phyloP scores from a whole-genome alignment of 2,329 filamentous ascomycete genomes.

The Elsinoe ampelina region DNA sequence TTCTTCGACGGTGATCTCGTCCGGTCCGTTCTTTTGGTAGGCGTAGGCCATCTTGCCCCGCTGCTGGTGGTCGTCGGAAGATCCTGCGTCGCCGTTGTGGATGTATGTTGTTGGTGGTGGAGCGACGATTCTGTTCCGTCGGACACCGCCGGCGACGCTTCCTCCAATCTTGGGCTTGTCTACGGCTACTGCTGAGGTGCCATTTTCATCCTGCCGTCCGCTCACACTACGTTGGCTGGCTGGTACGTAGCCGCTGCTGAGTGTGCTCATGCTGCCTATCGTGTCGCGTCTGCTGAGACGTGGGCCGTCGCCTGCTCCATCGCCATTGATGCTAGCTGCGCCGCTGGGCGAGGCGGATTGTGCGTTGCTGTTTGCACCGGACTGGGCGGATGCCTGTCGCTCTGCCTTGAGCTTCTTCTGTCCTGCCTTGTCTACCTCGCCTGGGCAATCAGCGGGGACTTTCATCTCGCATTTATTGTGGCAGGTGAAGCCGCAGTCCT shows the following conservation, averaged over 20 bases:
- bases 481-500: slow-evolving; percentile 94
- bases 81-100: slow-evolving; percentile 45
- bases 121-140: slow-evolving; percentile 64
- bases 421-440: slow-evolving; percentile 87
- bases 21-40: slow-evolving; percentile 71
- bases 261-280: slow-evolving; percentile 63
- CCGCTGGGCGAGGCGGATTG: slow-evolving; percentile 10
- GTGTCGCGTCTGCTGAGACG: slow-evolving; percentile 71
- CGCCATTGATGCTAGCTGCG: slow-evolving; percentile 12
- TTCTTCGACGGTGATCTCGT: slow-evolving; percentile 72
- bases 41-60: slow-evolving; percentile 82
- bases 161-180: slow-evolving; percentile 13
- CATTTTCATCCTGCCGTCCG: slow-evolving; percentile 35
- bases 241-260: slow-evolving; percentile 79
- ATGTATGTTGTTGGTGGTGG: slow-evolving; percentile 79
- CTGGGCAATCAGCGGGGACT: slow-evolving; percentile 89
- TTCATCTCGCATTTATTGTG: slow-evolving; percentile 99
- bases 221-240: slow-evolving; percentile 69
- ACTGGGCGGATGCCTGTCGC: slow-evolving; percentile 67
- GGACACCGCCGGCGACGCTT: slow-evolving; percentile 28
- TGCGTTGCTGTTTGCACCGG: slow-evolving; percentile 15
- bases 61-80: slow-evolving; percentile 41
- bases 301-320: slow-evolving; percentile 47
- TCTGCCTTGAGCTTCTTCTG: slow-evolving; percentile 87
- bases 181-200: slow-evolving; percentile 40